Base-by-base conservation (phyloP, 2,329 filamentous ascomycete species). In the Botryotinia narcissicola region DNA sequence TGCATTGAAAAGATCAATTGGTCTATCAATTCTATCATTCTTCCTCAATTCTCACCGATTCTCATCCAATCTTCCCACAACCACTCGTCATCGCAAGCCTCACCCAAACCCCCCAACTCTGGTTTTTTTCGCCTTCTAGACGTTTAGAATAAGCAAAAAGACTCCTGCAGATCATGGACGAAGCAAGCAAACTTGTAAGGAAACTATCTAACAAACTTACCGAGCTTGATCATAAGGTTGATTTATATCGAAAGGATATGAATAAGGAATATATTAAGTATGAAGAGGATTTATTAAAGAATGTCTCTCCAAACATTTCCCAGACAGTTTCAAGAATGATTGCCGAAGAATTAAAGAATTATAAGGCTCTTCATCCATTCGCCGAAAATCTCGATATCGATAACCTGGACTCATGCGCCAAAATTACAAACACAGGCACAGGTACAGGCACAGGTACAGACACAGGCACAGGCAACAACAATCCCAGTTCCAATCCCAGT, bases 211-310 rank as follows among this genome's bases (percentile, higher is more conserved):
- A 69, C 37, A 80, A 80, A 72, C 78, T 81, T 88, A 76, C 82
- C 81, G 78, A 89, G 78, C 86, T 90, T 70, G 87, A 91, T 78
- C 82, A 83, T 79, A 87, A 86, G 80, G 87, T 91, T 78, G 84
- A 83, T 74, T 83, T 84, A 74, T 89, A 88, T 82, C 87, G 86
- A 77, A 85, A 85, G 79, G 86, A 88, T 75, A 86, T 90, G 84
- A 84, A 86, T 70, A 81, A 83, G 76, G 87, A 90, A 77, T 91
- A 90, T 78, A 83, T 85, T 73, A 84, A 84, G 76, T 87, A 89
- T 81, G 86, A 86, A 75, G 84, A 84, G 73, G 81, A 84, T 68
- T 81, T 88, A 73, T 82, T 91, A 78, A 83, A 82, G 77, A 81
- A 85, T 77, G 77, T 86, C 68, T 82, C 86, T 44, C 81, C 83